Conservation (phyloP, 2,329 filamentous ascomycete species). For the Clarireedia hainanense region DNA sequence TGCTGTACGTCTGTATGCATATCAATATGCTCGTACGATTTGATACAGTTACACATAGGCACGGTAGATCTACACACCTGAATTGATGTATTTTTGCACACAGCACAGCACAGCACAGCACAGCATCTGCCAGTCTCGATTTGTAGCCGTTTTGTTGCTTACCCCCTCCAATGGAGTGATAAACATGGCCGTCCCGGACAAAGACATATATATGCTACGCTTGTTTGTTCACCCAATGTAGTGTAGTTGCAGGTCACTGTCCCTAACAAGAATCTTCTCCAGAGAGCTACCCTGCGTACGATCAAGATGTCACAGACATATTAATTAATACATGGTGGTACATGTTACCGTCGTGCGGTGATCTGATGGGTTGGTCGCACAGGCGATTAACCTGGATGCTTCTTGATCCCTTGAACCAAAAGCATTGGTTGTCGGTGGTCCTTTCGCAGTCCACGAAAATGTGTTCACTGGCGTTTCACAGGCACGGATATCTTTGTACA, state of each 20-base stretch:
- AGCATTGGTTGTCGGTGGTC: not conserved
- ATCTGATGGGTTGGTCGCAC: slow-evolving; percentile 1
- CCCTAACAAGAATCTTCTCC: not conserved
- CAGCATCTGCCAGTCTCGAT: too few species aligned
- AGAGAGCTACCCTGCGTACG: not conserved
- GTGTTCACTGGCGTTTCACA: not conserved
- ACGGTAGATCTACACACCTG: not conserved
- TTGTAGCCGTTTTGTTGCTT: too few species aligned
- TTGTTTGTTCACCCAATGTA: too few species aligned
- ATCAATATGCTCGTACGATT: not conserved
- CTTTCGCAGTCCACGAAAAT: not conserved
- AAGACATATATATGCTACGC: too few species aligned
- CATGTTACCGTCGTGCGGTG: slow-evolving; percentile 1
- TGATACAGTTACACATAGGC: not conserved
- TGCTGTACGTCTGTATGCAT: not conserved
- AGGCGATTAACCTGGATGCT: slow-evolving; percentile 1
- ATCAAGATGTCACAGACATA: not conserved
- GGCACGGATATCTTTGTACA: not conserved
- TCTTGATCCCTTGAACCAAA: not conserved
- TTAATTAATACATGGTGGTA: not conserved
- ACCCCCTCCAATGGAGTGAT: too few species aligned
- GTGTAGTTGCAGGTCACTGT: too few species aligned
- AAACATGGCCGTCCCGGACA: too few species aligned
- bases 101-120: too few species aligned
- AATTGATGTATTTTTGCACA: too few species aligned